Evolutionary conservation across 2,329 filamentous ascomycete species (phyloP).

Genomic region (Diplodia seriata): DNA sequence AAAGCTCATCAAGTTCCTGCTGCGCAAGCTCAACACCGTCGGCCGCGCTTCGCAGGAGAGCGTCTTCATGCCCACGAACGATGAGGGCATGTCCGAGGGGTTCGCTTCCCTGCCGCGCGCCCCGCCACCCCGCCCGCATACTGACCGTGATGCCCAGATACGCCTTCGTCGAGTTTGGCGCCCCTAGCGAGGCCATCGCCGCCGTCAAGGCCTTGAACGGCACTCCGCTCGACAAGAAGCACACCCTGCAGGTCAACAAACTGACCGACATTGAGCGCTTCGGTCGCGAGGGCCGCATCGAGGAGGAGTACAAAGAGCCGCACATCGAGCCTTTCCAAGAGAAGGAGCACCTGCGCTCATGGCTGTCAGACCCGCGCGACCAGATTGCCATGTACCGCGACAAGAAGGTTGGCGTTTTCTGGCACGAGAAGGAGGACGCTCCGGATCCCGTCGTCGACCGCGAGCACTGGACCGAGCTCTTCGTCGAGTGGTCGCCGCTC

Average conservation of each 20-base stretch:
- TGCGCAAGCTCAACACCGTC: conserved; percentile 88
- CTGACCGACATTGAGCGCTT: conserved; percentile 97
- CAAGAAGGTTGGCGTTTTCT: conserved; percentile 92
- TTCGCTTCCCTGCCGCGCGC: conserved; percentile 54
- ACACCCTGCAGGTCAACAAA: conserved; percentile 96
- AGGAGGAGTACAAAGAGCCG: conserved; percentile 87
- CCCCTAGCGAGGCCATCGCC: conserved; percentile 84
- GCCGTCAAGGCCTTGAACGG: conserved; percentile 89
- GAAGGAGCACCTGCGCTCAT: conserved; percentile 94
- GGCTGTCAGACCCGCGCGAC: conserved; percentile 88
- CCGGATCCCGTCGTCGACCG: conserved; percentile 91
- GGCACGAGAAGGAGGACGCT: conserved; percentile 94
- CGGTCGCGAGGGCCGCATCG: conserved; percentile 89
- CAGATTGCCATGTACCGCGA: conserved; percentile 95
- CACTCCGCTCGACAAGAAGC: conserved; percentile 92
- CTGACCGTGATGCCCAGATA: conserved; percentile 64
- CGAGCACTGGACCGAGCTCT: conserved; percentile 96
- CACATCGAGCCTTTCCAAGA: conserved; percentile 84
- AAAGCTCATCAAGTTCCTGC: conserved; percentile 94
- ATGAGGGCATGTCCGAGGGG: conserved; percentile 85
- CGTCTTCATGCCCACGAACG: conserved; percentile 92
- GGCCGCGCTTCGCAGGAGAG: conserved; percentile 86
- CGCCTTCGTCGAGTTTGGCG: conserved; percentile 96
- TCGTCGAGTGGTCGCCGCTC: conserved; percentile 96
- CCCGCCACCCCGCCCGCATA: neutral